A percentile compares a stretch with the other conserved stretches of the same genome.
These are phyloP conservation scores for Asterophora parasitica DNA, from an alignment of 768 basidiomycete genomes.

Conservation along the genomic window DNA sequence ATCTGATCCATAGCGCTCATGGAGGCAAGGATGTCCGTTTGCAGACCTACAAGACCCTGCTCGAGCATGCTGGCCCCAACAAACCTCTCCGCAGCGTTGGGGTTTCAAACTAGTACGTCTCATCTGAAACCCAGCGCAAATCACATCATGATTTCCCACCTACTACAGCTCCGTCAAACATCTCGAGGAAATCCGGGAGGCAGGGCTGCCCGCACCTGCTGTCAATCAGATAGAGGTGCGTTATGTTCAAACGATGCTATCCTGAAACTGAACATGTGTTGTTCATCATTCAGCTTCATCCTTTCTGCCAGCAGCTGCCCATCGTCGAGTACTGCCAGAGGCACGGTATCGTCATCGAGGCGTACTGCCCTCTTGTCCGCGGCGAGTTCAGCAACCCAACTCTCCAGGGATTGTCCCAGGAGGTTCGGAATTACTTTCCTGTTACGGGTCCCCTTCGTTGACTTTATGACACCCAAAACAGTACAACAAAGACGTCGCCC, in stretches of 20 bases:
- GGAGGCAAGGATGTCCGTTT: conserved; percentile 60
- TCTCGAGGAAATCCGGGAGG: conserved; percentile 63
- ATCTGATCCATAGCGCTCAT: conserved; percentile 69
- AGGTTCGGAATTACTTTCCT: conserved; percentile 41
- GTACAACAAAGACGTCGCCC: conserved; percentile 59
- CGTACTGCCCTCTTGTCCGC: conserved; percentile 72
- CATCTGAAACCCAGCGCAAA: neutral
- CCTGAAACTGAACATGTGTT: too few species aligned
- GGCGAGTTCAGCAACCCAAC: conserved; percentile 50
- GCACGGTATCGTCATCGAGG: conserved; percentile 58
- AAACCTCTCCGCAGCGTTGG: conserved; percentile 61
- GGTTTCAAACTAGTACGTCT: conserved; percentile 70
- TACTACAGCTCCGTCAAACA: conserved; percentile 55
- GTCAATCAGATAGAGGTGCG: conserved; percentile 80
- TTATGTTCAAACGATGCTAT: too few species aligned
- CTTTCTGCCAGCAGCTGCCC: conserved; percentile 73
- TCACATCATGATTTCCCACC: neutral
- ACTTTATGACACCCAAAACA: too few species aligned
- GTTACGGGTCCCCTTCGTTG: too few species aligned
- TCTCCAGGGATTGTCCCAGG: conserved; percentile 49
- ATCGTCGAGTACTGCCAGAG: conserved; percentile 70
- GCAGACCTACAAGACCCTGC: conserved; percentile 62
- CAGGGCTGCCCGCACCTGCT: conserved; percentile 56
- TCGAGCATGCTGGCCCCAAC: conserved; percentile 51
- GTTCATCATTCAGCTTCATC: conserved; percentile 73